Evolutionary conservation across 257 asterid species (phyloP), one percentile per base, ranked within the genome.

Genomic region (Anisodus tanguticus): DNA sequence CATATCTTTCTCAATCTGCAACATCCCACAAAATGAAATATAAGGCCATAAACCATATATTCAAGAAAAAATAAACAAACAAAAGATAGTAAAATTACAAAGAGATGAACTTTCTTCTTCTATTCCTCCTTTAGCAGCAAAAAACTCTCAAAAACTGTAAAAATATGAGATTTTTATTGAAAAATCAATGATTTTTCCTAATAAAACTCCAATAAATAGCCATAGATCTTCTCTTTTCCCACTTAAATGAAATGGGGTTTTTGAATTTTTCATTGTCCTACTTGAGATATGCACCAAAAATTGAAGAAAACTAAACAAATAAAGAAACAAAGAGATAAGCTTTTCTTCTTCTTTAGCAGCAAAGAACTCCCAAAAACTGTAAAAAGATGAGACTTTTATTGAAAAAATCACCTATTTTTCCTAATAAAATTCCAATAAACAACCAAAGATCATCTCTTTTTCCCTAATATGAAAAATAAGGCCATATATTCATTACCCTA

Each of bases 1-100:
- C 89, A 88, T 88, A 67, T 57, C 39, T 63, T 70, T 22, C 4
- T 39, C 8, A 22, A 49, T 31, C 81, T 77, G 64, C 49, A 53
- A 53, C 13, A 26, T 13, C 64, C 64, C 53, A 16, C 16, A 22
- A 26, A 77, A 53, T 6, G 2, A 22, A 74, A 49, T 17, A 17
- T 17, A 55, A 55, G 60, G 3, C 64, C 31, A 59, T 59, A 59
- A n/a, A 16, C 31, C 64, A 17, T 5, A 59, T 16, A 16, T 59
- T 59, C 31, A 59, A 16, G 4, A 59, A n/a, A 59, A 16, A 17
- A 1, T 59, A 17, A 59, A 55, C 60, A 55, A 59, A 17, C 10
- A 59, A 59, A 16, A 51, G 6, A 58, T 22, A 15, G 9, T 26
- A 59, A 59, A 59, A 59, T 6, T 3, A 17, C 26, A 59, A 59